A percentile compares a stretch with the other conserved stretches of the same genome.
Conservation (phyloP, 805 yeast species). For the Hyphopichia homilentoma region DNA sequence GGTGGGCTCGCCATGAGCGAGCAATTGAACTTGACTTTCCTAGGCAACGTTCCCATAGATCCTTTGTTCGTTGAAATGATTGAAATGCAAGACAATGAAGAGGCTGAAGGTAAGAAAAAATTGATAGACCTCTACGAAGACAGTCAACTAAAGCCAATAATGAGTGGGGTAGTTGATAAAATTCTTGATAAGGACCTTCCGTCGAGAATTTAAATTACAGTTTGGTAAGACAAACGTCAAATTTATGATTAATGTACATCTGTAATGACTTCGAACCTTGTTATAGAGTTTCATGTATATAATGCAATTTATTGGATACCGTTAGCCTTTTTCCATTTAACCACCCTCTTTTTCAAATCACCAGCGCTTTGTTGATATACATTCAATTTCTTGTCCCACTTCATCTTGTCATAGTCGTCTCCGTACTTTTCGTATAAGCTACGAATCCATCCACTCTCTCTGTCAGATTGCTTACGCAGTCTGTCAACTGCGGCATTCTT, state of each 20-base stretch:
- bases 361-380: conserved; percentile 82
- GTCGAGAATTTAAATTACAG: conserved; percentile 9
- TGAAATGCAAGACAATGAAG: conserved; percentile 54
- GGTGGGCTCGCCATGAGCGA: conserved; percentile 80
- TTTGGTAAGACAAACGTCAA: background rate
- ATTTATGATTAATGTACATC: background rate
- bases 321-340: conserved; percentile 60
- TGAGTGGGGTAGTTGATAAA: conserved; percentile 33
- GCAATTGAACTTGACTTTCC: conserved; percentile 56
- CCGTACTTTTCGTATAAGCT: conserved; percentile 73
- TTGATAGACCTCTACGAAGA: conserved; percentile 32
- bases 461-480: conserved; percentile 57
- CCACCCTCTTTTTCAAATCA: conserved; percentile 68
- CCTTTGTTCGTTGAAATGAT: conserved; percentile 85
- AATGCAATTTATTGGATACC: conserved; percentile 12
- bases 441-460: conserved; percentile 74
- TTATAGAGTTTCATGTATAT: background rate
- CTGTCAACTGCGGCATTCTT: conserved; percentile 45
- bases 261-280: background rate
- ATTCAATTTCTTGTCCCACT: conserved; percentile 85
- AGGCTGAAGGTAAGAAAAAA: conserved; percentile 12
- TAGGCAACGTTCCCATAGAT: conserved; percentile 91
- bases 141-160: conserved; percentile 34
- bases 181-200: conserved; percentile 29
- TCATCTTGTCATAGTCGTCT: conserved; percentile 85